Percentiles rank a stretch among this genome's conserved stretches.
These are phyloP conservation scores for Hyphopichia khmerensis DNA, from an alignment of 1,139 yeast species.

Conservation along the genomic window DNA sequence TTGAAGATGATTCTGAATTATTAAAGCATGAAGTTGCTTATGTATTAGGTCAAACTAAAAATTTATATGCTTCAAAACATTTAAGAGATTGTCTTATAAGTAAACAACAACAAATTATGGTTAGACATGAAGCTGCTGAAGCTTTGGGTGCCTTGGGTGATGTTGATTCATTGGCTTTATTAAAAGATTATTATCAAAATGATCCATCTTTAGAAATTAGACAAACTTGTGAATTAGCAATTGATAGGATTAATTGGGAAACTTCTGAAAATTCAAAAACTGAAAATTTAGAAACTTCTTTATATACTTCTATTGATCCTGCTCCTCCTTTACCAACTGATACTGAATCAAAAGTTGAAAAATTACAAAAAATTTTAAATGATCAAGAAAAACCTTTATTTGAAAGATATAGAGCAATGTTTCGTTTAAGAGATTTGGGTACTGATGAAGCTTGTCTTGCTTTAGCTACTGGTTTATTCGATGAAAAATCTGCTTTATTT, in stretches of 20 bases:
- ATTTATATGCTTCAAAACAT: constrained; percentile 71
- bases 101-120: constrained; percentile 83
- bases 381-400: constrained; percentile 78
- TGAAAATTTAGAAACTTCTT: constrained; percentile 73
- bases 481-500: constrained; percentile 88
- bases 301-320: constrained; percentile 89
- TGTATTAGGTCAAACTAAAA: constrained; percentile 95
- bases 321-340: constrained; percentile 91
- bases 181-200: constrained; percentile 59
- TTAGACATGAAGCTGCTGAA: constrained; percentile 99
- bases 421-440: constrained; percentile 92
- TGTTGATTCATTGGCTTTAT: constrained; percentile 64
- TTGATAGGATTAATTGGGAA: constrained; percentile 93
- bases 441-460: constrained; percentile 91
- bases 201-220: constrained; percentile 88
- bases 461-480: constrained; percentile 79
- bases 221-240: constrained; percentile 97
- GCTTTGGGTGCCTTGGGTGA: constrained; percentile 97
- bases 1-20: constrained; percentile 81
- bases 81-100: constrained; percentile 72
- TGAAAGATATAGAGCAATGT: constrained; percentile 97
- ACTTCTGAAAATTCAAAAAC: constrained; percentile 59
- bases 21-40: constrained; percentile 98
- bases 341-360: constrained; percentile 54
- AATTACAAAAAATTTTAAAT: constrained; percentile 67